These are phyloP conservation scores for Anthracocystis panici-leucophaei DNA, from an alignment of 1,284 basidiomycete genomes.

Conservation along the genomic window DNA sequence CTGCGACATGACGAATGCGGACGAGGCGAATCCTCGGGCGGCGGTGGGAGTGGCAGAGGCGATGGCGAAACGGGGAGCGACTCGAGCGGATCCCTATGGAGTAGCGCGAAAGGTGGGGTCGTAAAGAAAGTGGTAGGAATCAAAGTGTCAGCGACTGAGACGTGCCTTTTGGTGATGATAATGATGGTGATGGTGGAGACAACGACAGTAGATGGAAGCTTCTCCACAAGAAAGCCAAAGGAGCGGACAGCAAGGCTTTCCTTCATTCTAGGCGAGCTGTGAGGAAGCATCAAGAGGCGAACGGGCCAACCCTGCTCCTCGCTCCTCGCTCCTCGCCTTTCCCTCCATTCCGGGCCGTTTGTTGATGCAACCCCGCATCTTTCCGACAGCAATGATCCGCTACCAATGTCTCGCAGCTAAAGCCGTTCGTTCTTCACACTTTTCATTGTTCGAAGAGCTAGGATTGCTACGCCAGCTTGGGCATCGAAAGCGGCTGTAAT, in stretches of 20 bases:
- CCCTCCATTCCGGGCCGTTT: background rate
- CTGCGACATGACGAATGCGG: slow-evolving; percentile 45
- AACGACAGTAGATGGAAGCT: background rate
- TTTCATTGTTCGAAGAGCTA: background rate
- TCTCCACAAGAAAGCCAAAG: background rate
- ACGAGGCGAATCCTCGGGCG: slow-evolving; percentile 41
- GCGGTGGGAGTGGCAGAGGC: slow-evolving; percentile 25
- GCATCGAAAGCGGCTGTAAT: too few species aligned
- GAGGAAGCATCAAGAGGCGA: slow-evolving; percentile 11
- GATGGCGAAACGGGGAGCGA: slow-evolving; percentile 40
- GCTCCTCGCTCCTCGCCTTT: background rate
- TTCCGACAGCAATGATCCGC: slow-evolving; percentile 31
- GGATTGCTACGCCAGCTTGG: too few species aligned
- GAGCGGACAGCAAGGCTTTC: background rate
- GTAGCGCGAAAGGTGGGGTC: background rate
- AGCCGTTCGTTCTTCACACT: background rate
- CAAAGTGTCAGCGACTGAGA: background rate
- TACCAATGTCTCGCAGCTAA: background rate
- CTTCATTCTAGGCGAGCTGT: slow-evolving; percentile 1
- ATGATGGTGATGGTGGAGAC: background rate
- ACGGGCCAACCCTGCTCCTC: slow-evolving; percentile 27
- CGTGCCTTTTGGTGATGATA: background rate
- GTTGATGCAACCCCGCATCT: slow-evolving; percentile 42
- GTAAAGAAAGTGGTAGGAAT: background rate
- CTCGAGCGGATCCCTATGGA: slow-evolving; percentile 29